phyloP scores from a whole-genome alignment of 768 basidiomycete genomes.

The Amanita rubescens region DNA sequence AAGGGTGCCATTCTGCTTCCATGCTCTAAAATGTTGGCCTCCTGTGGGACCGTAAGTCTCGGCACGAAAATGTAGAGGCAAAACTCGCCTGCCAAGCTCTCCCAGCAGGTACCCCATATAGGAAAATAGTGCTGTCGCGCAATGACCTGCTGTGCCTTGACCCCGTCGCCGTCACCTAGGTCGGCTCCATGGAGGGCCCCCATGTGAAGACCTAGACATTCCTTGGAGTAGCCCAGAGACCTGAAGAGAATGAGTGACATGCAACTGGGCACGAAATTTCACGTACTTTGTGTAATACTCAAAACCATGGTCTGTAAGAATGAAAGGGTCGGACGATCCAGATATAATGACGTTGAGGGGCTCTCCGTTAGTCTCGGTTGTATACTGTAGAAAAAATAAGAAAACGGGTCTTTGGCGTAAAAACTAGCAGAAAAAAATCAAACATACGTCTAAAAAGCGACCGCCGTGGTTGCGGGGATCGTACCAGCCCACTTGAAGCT shows the following conservation, averaged over 20 bases:
- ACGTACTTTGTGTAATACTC: slow-evolving; percentile 58
- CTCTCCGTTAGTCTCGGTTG: slow-evolving; percentile 60
- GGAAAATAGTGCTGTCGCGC: slow-evolving; percentile 76
- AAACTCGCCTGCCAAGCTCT: slow-evolving; percentile 57
- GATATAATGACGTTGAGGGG: slow-evolving; percentile 83
- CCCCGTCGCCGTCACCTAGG: slow-evolving; percentile 76
- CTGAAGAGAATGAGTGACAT: slow-evolving; percentile 24
- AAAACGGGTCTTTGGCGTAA: neutral
- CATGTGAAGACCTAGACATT: slow-evolving; percentile 75
- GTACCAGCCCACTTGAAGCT: slow-evolving; percentile 31
- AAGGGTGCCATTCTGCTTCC: slow-evolving; percentile 78
- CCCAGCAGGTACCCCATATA: slow-evolving; percentile 83
- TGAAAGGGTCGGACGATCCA: slow-evolving; percentile 67
- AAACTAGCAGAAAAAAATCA: too few species aligned
- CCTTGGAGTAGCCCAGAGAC: slow-evolving; percentile 76
- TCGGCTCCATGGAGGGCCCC: slow-evolving; percentile 73
- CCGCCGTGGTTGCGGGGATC: slow-evolving; percentile 76
- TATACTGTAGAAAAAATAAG: slow-evolving; percentile 39
- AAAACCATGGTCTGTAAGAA: slow-evolving; percentile 71
- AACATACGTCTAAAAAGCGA: slow-evolving; percentile 64
- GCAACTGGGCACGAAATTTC: neutral
- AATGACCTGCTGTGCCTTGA: slow-evolving; percentile 60
- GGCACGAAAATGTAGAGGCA: neutral
- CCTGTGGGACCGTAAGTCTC: slow-evolving; percentile 29
- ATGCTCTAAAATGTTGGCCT: slow-evolving; percentile 86